A percentile compares a stretch with the other conserved stretches of the same genome.
These are phyloP conservation scores for Moelleriella libera DNA, from an alignment of 2,329 filamentous ascomycete genomes.

Conservation along the genomic window DNA sequence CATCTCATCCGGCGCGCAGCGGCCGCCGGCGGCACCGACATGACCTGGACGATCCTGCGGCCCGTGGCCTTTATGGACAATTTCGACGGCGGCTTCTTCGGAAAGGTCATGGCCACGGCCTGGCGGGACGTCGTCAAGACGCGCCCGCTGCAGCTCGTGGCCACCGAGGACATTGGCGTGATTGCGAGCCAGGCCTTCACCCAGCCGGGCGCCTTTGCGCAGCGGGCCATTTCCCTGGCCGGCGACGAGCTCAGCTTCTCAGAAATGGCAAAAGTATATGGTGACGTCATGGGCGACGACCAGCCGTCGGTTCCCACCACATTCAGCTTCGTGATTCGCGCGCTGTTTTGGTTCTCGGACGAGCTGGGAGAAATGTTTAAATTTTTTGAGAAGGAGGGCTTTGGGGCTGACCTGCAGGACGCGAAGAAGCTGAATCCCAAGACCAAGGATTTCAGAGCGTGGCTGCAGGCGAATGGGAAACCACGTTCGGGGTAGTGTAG, in stretches of 20 bases:
- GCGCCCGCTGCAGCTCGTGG: conserved; percentile 13
- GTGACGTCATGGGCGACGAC: conserved; percentile 8
- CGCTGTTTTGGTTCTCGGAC: conserved; percentile 13
- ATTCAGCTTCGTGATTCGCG: conserved; percentile 12
- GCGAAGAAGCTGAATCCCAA: neutral
- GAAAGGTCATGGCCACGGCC: conserved; percentile 15
- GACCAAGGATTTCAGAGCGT: neutral
- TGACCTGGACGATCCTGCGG: conserved; percentile 22
- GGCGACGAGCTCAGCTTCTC: conserved; percentile 23
- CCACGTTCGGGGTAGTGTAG: too few species aligned
- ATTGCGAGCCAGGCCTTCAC: conserved; percentile 21
- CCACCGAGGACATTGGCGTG: conserved; percentile 22
- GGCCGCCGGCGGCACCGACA: conserved; percentile 12
- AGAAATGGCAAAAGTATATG: conserved; percentile 17
- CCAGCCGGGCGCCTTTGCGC: conserved; percentile 15
- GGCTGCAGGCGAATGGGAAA: neutral
- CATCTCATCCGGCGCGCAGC: conserved; percentile 30
- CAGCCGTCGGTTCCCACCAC: conserved; percentile 15
- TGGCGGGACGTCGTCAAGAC: conserved; percentile 15
- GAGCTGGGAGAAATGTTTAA: conserved; percentile 21
- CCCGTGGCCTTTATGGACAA: conserved; percentile 28
- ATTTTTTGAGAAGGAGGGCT: conserved; percentile 21
- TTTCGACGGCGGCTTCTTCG: conserved; percentile 13
- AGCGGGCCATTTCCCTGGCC: conserved; percentile 20
- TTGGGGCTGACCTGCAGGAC: conserved; percentile 16